A percentile compares a stretch with the other conserved stretches of the same genome.
These are phyloP conservation scores for Chrysoporthe puriensis DNA, from an alignment of 2,329 filamentous ascomycete genomes.

Conservation along the genomic window DNA sequence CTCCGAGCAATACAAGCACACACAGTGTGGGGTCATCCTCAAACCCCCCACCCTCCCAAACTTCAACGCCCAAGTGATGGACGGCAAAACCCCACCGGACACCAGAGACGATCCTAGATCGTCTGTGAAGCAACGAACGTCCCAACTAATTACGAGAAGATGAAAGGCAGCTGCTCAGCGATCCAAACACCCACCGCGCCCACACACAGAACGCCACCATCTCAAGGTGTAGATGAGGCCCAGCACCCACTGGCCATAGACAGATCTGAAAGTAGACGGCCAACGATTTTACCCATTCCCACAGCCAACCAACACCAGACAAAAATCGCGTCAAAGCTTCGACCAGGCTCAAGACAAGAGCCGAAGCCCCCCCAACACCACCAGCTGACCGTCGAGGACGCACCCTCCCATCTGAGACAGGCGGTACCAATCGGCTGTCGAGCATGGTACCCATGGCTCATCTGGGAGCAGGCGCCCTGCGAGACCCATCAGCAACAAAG, in stretches of 20 bases:
- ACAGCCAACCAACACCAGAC: background rate
- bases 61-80: background rate
- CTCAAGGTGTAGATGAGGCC: background rate
- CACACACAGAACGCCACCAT: background rate
- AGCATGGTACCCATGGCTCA: background rate
- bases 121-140: background rate
- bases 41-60: background rate
- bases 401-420: background rate
- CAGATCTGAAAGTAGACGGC: background rate
- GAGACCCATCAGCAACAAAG: constrained; percentile 21
- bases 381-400: background rate
- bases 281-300: background rate
- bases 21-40: background rate
- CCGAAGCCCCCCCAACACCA: background rate
- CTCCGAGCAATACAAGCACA: background rate
- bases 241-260: background rate
- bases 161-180: background rate
- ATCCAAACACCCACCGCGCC: background rate
- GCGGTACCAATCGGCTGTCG: background rate
- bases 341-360: background rate
- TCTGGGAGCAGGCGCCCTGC: constrained; percentile 4
- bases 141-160: background rate
- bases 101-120: background rate
- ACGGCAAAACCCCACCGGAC: background rate
- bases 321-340: background rate